Evolutionary conservation across 2,329 filamentous ascomycete genomes (phyloP).

Genomic region (Microsporum audouinii): DNA sequence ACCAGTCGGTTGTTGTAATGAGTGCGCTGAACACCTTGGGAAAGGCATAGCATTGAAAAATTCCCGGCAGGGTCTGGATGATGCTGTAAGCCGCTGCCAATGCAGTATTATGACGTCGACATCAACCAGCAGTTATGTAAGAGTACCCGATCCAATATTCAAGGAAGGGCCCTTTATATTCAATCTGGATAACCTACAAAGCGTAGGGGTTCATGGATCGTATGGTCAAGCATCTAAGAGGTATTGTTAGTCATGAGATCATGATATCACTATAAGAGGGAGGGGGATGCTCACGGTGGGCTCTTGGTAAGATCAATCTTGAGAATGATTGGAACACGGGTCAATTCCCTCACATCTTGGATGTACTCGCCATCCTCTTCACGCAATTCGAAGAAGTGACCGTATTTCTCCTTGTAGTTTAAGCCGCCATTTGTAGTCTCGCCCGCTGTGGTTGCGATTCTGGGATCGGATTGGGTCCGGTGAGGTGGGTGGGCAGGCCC

Average conservation of each 20-base stretch:
- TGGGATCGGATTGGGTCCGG: constrained; percentile 88
- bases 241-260: background rate
- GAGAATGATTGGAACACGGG: constrained; percentile 87
- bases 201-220: constrained; percentile 43
- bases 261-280: background rate
- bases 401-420: constrained; percentile 91
- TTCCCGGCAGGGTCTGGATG: background rate
- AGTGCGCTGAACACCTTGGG: background rate
- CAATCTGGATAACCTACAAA: constrained; percentile 23
- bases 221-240: constrained; percentile 37
- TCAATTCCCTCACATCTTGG: constrained; percentile 97
- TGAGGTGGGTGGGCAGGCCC: constrained; percentile 59
- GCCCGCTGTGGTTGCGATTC: constrained; percentile 55
- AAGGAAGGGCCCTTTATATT: background rate
- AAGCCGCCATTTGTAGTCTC: constrained; percentile 69
- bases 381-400: constrained; percentile 75
- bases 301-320: constrained; percentile 98
- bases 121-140: background rate
- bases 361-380: constrained; percentile 94
- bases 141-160: background rate
- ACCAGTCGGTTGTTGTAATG: background rate
- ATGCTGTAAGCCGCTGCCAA: background rate
- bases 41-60: background rate
- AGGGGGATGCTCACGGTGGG: constrained; percentile 65
- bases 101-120: background rate